phyloP scores from a whole-genome alignment of 345 rosid species.

The Rhizophora mangle region DNA sequence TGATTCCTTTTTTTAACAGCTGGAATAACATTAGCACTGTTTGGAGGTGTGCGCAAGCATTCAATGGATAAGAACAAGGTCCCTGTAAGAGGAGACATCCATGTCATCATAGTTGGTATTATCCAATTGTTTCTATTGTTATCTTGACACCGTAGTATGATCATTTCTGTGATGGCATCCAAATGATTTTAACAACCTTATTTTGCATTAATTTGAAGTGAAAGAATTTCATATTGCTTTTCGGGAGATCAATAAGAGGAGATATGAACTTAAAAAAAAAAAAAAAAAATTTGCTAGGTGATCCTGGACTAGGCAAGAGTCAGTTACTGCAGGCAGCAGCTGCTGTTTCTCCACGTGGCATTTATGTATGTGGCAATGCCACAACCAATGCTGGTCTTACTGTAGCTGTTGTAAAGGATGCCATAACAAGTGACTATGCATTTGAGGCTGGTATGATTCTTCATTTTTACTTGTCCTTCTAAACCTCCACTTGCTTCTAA shows the following conservation, averaged over 20 bases:
- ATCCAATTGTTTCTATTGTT: constrained; percentile 12
- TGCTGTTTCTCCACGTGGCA: constrained; percentile 90
- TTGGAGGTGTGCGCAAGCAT: constrained; percentile 96
- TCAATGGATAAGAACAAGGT: constrained; percentile 88
- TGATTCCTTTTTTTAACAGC: constrained; percentile 44
- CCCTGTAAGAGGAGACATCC: constrained; percentile 99
- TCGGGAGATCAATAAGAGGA: background rate
- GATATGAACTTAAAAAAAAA: constrained; percentile 1
- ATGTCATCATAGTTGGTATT: constrained; percentile 93
- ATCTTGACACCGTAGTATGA: background rate
- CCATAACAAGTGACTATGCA: constrained; percentile 85
- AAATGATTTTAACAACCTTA: background rate
- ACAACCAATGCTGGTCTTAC: constrained; percentile 93
- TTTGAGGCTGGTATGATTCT: constrained; percentile 87
- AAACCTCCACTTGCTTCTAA: background rate
- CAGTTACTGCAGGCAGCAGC: constrained; percentile 98
- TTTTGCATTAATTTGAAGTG: background rate
- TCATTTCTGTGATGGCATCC: too few relatives aligned
- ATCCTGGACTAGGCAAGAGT: constrained; percentile 99
- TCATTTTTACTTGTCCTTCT: background rate
- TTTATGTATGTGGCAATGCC: constrained; percentile 95
- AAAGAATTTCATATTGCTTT: background rate
- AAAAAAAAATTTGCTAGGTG: constrained; percentile 52
- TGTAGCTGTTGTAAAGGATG: constrained; percentile 93
- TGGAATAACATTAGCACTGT: constrained; percentile 84